Base-by-base conservation (phyloP, 1,284 basidiomycete species). In the Cutaneotrichosporon daszewskae region DNA sequence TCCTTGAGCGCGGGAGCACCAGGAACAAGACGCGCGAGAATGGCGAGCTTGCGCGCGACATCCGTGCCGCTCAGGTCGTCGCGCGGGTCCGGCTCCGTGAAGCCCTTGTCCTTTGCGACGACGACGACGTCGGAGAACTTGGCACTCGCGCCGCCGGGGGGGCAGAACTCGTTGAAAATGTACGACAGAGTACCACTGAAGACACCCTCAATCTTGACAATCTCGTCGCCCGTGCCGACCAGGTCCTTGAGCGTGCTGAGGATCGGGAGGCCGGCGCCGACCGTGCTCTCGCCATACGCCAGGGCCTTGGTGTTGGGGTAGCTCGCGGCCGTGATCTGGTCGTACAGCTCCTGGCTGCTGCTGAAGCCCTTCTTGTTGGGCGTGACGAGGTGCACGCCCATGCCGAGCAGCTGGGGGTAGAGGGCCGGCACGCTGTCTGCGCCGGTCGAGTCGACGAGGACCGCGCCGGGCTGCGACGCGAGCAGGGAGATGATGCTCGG, bases 281-380 rank as follows among this genome's bases (percentile, higher is more conserved):
- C 94, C 0, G 94, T 97, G 9, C 84, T 79, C 72, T 99, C 94
- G 62, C 92, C 88, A 64, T 90, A 80, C 60, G 84, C 85, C 47
- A 82, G 75, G 10, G 61, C 56, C 11, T 43, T 39, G 17, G 80
- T 77, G 29, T 85, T 79, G 43, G 78, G 77, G 40, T 74, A 60
- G 17, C 59, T 76, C 5, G 58, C 53, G 1, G 81, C 78, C 11
- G 67, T 61, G 55, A 97, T 91, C 29, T 74, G 69, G 43, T 85
- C 74, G 67, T 86, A 96, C 29, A 96, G 73, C 14, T 63, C 62
- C 25, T 84, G 72, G n/a, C 79, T 75, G 0, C 85, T 83, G 4
- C 89, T 94, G 64, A 85, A 89, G 0, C 86, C 94, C 74, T 97
- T 97, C 72, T 99, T 99, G 77, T 97, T 99, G 13, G 95, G 94